A percentile compares a stretch with the other conserved stretches of the same genome.
phyloP scores from a whole-genome alignment of 306 rosid genomes.

The Glycine soja region DNA sequence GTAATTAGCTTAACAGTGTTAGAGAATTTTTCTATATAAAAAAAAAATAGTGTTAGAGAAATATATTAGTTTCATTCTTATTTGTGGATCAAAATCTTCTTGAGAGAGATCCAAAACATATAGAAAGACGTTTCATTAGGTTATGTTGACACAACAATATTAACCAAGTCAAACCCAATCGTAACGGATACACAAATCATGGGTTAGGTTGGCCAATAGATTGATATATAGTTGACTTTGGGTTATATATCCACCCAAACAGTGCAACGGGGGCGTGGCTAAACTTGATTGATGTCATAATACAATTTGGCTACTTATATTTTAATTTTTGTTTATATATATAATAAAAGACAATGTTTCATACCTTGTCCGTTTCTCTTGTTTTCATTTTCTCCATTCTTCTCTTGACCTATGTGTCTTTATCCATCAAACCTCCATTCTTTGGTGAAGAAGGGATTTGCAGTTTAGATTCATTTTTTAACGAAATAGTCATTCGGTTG shows the following conservation, averaged over 20 bases:
- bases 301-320: neutral
- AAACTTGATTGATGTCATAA: neutral
- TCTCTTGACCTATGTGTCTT: neutral
- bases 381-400: too few relatives aligned
- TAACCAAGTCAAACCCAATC: conserved; percentile 10
- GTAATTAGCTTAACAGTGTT: too few relatives aligned
- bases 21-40: too few relatives aligned
- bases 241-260: neutral
- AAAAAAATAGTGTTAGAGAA: too few relatives aligned
- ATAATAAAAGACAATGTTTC: too few relatives aligned
- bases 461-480: neutral
- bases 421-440: neutral
- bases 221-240: neutral
- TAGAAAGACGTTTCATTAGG: neutral
- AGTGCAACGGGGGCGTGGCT: too few relatives aligned
- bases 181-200: neutral
- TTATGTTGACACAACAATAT: conserved; percentile 7
- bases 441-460: neutral
- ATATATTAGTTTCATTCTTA: too few relatives aligned
- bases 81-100: too few relatives aligned
- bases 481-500: neutral
- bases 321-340: neutral
- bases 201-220: conserved; percentile 3
- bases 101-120: neutral
- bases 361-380: too few relatives aligned